Evolutionary conservation across 2,329 filamentous ascomycete species (phyloP), one percentile per base, ranked within the genome.

Genomic region (Westerdykella ornata): DNA sequence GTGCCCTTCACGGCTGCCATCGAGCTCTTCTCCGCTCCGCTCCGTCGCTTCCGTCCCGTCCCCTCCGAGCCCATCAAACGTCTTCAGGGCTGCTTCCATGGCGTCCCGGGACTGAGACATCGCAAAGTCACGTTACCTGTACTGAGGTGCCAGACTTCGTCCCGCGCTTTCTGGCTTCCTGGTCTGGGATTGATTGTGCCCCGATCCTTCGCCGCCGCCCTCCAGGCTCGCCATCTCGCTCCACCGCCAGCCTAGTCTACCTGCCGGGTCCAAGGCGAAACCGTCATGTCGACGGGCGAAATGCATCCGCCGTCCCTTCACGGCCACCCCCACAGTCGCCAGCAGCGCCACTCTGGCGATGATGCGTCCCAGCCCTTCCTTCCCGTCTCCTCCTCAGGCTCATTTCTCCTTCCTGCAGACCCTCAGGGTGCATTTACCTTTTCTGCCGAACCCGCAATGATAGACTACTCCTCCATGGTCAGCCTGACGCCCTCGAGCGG

Each of bases 401-500:
- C 53, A 35, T 56, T 61, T 40, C 41, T 60, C 20, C 48, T 62
- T 37, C 49, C 56, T 44, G 18, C 22, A 18, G 56, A 62, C 41
- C 38, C 54, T 18, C 61, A 64, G 59, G 56, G 54, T 54, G 49
- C 48, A 49, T 66, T 65, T 46, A 51, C 53, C 34, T 63, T 59
- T 39, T 63, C 60, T 43, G 59, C 62, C 8, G 62, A 66, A 47
- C 62, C 61, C 4, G 42, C 52, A 29, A 63, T 65, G 48, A 51
- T 56, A 20, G 59, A 63, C 42, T 58, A 63, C 43, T 51, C 42
- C 36, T 52, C 59, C 38, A 54, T 60, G 56, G 51, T 37, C 36
- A 39, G 45, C 31, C 46, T 57, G 22, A 41, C 52, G 7, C 45
- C 51, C 15, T 53, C 52, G 31, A 49, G 33, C 37, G 53, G 53